Conservation (phyloP, 2,329 filamentous ascomycete species). For the Emergomyces pasteurianus region DNA sequence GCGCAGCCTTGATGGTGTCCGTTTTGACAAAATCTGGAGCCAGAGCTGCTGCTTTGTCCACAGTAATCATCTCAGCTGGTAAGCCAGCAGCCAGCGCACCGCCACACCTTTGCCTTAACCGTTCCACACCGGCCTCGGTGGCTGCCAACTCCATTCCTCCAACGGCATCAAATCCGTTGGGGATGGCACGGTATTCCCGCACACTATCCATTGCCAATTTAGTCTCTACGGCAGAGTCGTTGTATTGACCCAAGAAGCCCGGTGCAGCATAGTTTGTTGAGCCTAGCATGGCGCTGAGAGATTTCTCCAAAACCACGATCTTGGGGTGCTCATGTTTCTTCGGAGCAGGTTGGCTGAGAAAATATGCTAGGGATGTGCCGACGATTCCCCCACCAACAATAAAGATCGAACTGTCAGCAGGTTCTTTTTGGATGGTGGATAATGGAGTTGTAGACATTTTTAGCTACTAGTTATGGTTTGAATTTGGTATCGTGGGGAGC, state of each 20-base stretch:
- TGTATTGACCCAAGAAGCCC: slow-evolving; percentile 26
- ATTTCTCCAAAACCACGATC: slow-evolving; percentile 19
- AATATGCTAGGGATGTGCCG: slow-evolving; percentile 22
- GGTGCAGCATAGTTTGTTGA: slow-evolving; percentile 26
- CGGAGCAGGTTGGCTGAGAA: slow-evolving; percentile 14
- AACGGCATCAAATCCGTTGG: slow-evolving; percentile 17
- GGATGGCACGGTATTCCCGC: slow-evolving; percentile 18
- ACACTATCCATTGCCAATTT: slow-evolving; percentile 21
- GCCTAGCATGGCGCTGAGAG: slow-evolving; percentile 15
- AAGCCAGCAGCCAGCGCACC: slow-evolving; percentile 15
- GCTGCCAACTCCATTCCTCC: slow-evolving; percentile 19
- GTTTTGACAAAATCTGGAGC: slow-evolving; percentile 20
- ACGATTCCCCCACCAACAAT: slow-evolving; percentile 25
- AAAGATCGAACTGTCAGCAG: slow-evolving; percentile 6
- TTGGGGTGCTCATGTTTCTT: slow-evolving; percentile 3
- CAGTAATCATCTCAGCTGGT: slow-evolving; percentile 16
- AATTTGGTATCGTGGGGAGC: no score
- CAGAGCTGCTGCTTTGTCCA: slow-evolving; percentile 13
- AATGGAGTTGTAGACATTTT: neutral
- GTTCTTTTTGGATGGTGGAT: neutral
- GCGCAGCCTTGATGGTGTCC: slow-evolving; percentile 7
- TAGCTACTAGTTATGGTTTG: neutral
- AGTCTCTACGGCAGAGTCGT: slow-evolving; percentile 21
- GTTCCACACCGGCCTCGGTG: slow-evolving; percentile 11
- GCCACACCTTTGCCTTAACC: slow-evolving; percentile 11